Conservation (phyloP, 768 basidiomycete species). For the Termitomyces sp. region DNA sequence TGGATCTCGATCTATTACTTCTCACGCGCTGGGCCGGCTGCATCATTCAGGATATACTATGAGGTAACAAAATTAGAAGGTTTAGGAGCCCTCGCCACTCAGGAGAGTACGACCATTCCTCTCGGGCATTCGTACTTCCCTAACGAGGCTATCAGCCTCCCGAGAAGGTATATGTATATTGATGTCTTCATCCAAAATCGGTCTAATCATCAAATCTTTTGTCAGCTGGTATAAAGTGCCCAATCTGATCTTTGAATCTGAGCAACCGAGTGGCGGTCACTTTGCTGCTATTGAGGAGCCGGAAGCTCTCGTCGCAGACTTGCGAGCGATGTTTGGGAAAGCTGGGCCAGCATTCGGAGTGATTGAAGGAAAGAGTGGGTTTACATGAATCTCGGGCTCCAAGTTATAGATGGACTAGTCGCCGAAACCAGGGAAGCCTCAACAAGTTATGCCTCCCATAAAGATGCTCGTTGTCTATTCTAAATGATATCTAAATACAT, state of each 20-base stretch:
- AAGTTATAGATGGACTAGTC: too few species aligned
- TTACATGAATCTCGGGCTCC: too few species aligned
- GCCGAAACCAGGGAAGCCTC: too few species aligned
- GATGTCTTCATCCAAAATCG: not conserved
- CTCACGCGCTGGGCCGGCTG: slow-evolving; percentile 55
- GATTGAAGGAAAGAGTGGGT: slow-evolving; percentile 24
- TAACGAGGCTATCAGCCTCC: slow-evolving; percentile 23
- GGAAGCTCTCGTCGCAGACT: slow-evolving; percentile 34
- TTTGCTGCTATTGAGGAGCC: slow-evolving; percentile 44
- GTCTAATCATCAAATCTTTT: not conserved
- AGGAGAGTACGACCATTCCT: slow-evolving; percentile 30
- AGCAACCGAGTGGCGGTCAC: slow-evolving; percentile 42
- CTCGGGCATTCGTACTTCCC: slow-evolving; percentile 48
- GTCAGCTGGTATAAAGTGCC: slow-evolving; percentile 19
- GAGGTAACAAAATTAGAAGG: slow-evolving; percentile 30
- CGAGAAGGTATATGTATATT: slow-evolving; percentile 17
- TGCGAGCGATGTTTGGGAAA: slow-evolving; percentile 39
- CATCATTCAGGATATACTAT: slow-evolving; percentile 56
- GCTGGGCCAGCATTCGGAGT: slow-evolving; percentile 23
- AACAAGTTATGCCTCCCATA: too few species aligned
- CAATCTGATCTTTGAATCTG: slow-evolving; percentile 24
- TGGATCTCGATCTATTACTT: slow-evolving; percentile 63
- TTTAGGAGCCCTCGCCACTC: slow-evolving; percentile 4
- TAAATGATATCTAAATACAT: too few species aligned
- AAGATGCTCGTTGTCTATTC: too few species aligned